Percentiles rank a stretch among this genome's conserved stretches.
Conservation (phyloP, 2,329 filamentous ascomycete genomes). For the Penicillium sp. region DNA sequence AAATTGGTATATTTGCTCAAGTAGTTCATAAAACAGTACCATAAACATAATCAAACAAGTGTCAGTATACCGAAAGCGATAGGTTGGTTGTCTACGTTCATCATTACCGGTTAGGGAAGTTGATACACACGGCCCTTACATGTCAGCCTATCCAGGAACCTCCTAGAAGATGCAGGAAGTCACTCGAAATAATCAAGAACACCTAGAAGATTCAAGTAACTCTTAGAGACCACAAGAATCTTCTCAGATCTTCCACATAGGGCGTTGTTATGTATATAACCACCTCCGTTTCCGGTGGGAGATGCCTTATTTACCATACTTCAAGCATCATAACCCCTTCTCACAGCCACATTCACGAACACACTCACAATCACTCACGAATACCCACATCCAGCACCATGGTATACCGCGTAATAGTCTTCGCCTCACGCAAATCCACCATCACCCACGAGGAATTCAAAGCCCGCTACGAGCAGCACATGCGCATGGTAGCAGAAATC, state of each 20-base stretch:
- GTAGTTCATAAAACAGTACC: background rate
- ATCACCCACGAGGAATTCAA: conserved; percentile 1
- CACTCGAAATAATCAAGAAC: background rate
- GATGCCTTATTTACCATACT: background rate
- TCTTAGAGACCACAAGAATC: background rate
- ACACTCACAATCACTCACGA: background rate
- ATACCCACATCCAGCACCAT: background rate
- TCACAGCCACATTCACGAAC: background rate
- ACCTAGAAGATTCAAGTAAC: background rate
- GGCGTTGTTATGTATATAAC: background rate
- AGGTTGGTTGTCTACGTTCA: background rate
- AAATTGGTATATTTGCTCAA: background rate
- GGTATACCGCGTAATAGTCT: background rate
- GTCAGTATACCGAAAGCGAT: background rate
- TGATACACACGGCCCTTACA: background rate
- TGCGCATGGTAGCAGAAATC: background rate
- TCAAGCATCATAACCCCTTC: background rate
- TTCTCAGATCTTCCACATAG: background rate
- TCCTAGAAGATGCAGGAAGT: background rate
- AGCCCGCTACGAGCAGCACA: background rate
- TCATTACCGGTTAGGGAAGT: background rate
- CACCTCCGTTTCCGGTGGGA: background rate
- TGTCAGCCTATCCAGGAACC: background rate
- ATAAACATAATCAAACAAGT: no score
- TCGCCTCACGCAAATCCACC: background rate